Evolutionary conservation across 2,329 filamentous ascomycete genomes (phyloP), one percentile per base, ranked within the genome.

Genomic region (Xylaria sp.): DNA sequence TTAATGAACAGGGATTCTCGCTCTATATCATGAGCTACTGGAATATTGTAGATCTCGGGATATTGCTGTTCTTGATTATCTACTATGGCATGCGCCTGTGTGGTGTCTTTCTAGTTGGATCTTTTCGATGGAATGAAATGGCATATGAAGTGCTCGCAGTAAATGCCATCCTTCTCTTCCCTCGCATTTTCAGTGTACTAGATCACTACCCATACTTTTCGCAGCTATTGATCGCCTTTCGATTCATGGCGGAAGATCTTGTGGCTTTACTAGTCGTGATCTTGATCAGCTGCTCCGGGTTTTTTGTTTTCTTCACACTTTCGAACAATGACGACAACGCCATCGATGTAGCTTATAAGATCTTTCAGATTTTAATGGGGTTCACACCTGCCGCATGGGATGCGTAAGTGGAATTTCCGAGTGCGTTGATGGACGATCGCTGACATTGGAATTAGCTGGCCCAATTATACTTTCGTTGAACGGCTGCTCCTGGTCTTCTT

Each of bases 21-120:
- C 87, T 98, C 35, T 98, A 98, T 81, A 93, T 98, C 76, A 95
- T 98, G 90, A 97, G 93, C 79, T 96, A 98, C 79, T 98, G 95
- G 95, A 98, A 98, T 79, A 89, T 94, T 44, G 97, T 98, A 79
- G 95, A 98, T 77, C 84, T 98, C 44, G 94, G 94, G 9, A 98
- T 98, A 62, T 82, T 98, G 61, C 82, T 97, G 27, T 84, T 98
- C 69, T 89, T 98, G 74, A 90, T 97, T 75, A 87, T 93, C 64
- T 98, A 98, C 83, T 97, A 97, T 79, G 92, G 92, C 75, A 90
- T 98, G 83, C 90, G 95, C 65, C 86, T 96, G 16, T 97, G 97
- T 76, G 93, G 94, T 23, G 91, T 97, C 60, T 90, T 97, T 68
- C 85, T 97, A 73, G 89, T 93, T 1, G 92, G 94, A 72, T 87